Evolutionary conservation across 192 early-diverging fungal species (phyloP), one percentile per base, ranked within the genome.

Genomic region (Linnemannia elongata): DNA sequence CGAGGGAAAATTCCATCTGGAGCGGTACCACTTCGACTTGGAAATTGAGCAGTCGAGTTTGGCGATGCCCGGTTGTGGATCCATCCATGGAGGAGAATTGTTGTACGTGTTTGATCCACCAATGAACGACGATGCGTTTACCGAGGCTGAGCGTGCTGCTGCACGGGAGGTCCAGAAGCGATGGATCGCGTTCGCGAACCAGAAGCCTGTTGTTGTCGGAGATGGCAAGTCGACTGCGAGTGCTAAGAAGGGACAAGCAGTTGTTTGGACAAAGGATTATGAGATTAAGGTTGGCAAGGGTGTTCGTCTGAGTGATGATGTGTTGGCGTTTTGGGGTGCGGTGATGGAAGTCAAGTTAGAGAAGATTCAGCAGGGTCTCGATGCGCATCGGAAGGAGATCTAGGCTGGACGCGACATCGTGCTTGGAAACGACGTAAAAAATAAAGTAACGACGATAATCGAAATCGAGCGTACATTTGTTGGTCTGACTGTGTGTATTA

Each of bases 1-100:
- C 2, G 20, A 30, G 1, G 60, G 36, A 0, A 24, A 33, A 6
- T 74, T 85, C 69, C 54, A 49, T 4, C 30, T 80, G 4, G 12
- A 27, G 3, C 47, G 63, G 17, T 80, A 80, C 17, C 69, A 72
- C 33, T 85, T 85, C 36, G 83, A 80, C 38, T 55, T 44, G 0
- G 36, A n/a, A 6, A 76, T 76, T 44, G 72, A 74, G 41, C 36
- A 41, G 49, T 44, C 76, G 54, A 45, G 57, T 22, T 8, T 24
- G 15, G 6, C 55, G 6, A 47, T 70, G 33, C 77, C 78, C 6
- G 57, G 69, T 24, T 49, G 71, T n/a, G 83, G 78, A 15, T 47
- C 83, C 3, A 35, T 80, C 44, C 83, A 85, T 76, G 83, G 68
- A 17, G 78, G 74, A 22, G 83, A 85, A 13, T 35, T 85, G 22